These are phyloP conservation scores for Misopates orontium DNA, from an alignment of 257 asterid genomes.

Conservation along the genomic window DNA sequence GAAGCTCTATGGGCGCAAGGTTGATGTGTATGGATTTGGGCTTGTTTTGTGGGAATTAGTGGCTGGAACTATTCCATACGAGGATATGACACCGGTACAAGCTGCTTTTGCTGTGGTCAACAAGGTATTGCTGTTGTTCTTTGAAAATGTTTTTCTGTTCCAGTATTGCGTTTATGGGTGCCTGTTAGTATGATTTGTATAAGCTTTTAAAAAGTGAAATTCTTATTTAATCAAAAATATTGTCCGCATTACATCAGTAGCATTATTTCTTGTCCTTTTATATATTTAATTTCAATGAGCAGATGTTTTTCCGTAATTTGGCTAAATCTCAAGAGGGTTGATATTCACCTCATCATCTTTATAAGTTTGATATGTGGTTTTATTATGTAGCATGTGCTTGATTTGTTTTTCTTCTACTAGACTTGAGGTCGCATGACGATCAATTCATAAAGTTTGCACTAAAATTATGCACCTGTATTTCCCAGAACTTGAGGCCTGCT, in stretches of 20 bases:
- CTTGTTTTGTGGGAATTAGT: conserved; percentile 70
- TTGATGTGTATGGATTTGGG: conserved; percentile 73
- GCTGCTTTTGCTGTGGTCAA: conserved; percentile 80
- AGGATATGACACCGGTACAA: conserved; percentile 71
- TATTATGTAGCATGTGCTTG: neutral
- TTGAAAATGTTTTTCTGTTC: neutral
- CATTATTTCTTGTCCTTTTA: too few species aligned
- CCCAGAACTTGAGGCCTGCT: conserved; percentile 73
- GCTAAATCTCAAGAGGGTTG: too few species aligned
- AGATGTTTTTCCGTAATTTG: too few species aligned
- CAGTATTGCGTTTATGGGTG: too few species aligned
- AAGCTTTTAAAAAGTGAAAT: too few species aligned
- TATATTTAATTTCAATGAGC: too few species aligned
- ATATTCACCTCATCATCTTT: too few species aligned
- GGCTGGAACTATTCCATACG: conserved; percentile 59
- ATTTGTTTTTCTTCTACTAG: neutral
- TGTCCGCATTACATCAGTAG: too few species aligned
- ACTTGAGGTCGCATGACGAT: neutral
- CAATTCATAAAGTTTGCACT: neutral
- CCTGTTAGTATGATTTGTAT: too few species aligned
- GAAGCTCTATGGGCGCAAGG: conserved; percentile 53
- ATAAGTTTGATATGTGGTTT: neutral
- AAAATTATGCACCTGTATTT: conserved; percentile 19
- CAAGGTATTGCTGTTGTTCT: conserved; percentile 42
- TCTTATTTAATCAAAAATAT: too few species aligned